Percentiles rank a stretch among this genome's conserved stretches.
phyloP scores from a whole-genome alignment of 371 early-diverging fungal genomes.

The Modicella reniformis region DNA sequence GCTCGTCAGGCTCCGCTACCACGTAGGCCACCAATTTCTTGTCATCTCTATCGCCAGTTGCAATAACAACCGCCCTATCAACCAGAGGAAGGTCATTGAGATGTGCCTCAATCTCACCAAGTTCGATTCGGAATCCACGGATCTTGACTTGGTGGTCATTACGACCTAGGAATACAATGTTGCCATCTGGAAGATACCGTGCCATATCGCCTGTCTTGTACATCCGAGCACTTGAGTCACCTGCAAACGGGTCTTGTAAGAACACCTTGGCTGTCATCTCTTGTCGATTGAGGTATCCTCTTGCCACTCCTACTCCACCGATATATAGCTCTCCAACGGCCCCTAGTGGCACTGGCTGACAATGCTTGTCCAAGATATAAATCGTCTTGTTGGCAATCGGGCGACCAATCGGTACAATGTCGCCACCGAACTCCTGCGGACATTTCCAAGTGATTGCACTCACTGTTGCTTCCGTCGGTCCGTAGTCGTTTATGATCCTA shows the following conservation, averaged over 20 bases:
- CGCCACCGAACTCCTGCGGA: background rate
- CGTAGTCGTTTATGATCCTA: conserved; percentile 26
- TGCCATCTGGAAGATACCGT: conserved; percentile 47
- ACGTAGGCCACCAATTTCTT: background rate
- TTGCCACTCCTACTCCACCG: conserved; percentile 22
- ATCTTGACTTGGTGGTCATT: conserved; percentile 56
- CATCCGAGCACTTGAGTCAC: conserved; percentile 14
- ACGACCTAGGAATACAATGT: conserved; percentile 37
- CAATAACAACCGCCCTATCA: background rate
- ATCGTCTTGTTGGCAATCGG: conserved; percentile 3
- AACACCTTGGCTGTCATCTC: conserved; percentile 25
- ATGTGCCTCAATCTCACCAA: conserved; percentile 46
- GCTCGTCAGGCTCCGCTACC: background rate
- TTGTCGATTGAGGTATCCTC: conserved; percentile 42
- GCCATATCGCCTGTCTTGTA: conserved; percentile 57
- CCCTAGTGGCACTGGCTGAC: conserved; percentile 26
- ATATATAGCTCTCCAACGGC: conserved; percentile 35
- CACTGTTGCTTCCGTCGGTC: conserved; percentile 41
- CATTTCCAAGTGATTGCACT: background rate
- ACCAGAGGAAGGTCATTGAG: background rate
- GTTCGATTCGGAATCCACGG: conserved; percentile 57
- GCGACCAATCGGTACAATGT: conserved; percentile 12
- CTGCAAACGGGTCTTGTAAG: conserved; percentile 8
- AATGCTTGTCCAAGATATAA: conserved; percentile 8
- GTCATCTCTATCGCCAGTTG: background rate